Evolutionary conservation across 2,329 filamentous ascomycete genomes (phyloP), one percentile per base, ranked within the genome.

Genomic region (Neofusicoccum cordaticola): DNA sequence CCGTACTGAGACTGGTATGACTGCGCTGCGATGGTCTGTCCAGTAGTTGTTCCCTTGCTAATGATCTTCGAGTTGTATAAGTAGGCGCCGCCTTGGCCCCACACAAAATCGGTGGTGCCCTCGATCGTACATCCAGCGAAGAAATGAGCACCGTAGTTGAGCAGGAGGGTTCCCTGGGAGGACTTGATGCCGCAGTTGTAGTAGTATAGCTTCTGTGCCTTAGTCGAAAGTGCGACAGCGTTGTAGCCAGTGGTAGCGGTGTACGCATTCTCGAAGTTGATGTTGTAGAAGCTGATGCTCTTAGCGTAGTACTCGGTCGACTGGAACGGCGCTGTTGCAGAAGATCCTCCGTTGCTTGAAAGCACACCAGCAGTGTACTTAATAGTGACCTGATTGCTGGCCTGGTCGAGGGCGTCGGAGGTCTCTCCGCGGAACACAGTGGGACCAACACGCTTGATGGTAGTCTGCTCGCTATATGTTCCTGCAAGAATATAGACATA

Each of bases 51-150:
- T 5, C 52, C 52, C 9, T 37, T 57, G 37, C 52, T 57, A 11
- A 57, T 19, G 7, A 57, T n/a, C 52, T 57, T 57, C 37, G 52
- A 57, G 22, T 57, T 57, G 52, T 57, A 57, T 13, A 57, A 31
- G 52, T 57, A 57, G 9, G 52, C 52, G 2, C 52, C 52, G 27
- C 52, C 52, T 22, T 57, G 52, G 19, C 52, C 52, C 52, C 52
- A 57, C 8, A 57, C 52, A 31, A 57, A 17, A 3, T 57, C 52
- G 5, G 35, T 41, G 17, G 52, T 57, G 5, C 52, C 52, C 2
- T n/a, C 22, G 37, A 57, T 44, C 52, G 22, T 57, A 19, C 52
- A 57, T 6, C 52, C 52, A 2, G 52, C 27, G 37, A 57, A 57
- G 13, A n/a, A 57, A 8, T 57, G 52, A 13, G 52, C 17, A 2